Evolutionary conservation across 768 basidiomycete genomes (phyloP).

Genomic region (Rhodotorula diobovata): DNA sequence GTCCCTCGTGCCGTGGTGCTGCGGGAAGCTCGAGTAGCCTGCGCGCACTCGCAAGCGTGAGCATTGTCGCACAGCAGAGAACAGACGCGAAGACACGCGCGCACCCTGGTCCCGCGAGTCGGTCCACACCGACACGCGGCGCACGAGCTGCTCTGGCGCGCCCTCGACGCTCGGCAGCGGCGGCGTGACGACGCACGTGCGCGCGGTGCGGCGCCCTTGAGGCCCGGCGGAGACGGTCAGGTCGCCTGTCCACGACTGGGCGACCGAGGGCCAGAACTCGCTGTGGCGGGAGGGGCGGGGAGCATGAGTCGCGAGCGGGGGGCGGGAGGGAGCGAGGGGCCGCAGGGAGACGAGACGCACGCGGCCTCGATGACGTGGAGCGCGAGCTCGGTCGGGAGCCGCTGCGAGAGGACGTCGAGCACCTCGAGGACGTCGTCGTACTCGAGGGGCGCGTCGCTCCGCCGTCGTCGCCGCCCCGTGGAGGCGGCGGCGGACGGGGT

Average conservation of each 20-base stretch:
- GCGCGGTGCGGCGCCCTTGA: background rate
- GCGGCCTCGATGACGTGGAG: conserved; percentile 12
- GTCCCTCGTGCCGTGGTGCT: conserved; percentile 16
- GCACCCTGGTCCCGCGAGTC: conserved; percentile 30
- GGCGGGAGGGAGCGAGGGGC: background rate
- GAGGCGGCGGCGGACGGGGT: background rate
- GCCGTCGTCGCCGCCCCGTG: no score
- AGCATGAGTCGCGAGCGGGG: no score
- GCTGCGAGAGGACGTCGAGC: background rate
- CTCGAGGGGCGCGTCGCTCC: background rate
- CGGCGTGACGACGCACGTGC: background rate
- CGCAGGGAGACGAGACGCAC: background rate
- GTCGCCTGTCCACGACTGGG: background rate
- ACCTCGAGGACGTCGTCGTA: background rate
- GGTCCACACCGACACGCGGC: background rate
- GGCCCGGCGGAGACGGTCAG: background rate
- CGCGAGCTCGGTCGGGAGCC: conserved; percentile 18
- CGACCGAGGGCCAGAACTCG: conserved; percentile 9
- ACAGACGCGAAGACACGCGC: background rate
- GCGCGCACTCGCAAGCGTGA: background rate
- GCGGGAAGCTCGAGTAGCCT: conserved; percentile 25
- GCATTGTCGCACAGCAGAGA: background rate
- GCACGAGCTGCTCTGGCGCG: background rate
- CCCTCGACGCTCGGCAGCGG: conserved; percentile 1
- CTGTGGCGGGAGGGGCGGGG: background rate